Percentiles rank a stretch among this genome's conserved stretches.
Evolutionary conservation across 805 yeast genomes (phyloP).

Genomic region (Yarrowia sp.): DNA sequence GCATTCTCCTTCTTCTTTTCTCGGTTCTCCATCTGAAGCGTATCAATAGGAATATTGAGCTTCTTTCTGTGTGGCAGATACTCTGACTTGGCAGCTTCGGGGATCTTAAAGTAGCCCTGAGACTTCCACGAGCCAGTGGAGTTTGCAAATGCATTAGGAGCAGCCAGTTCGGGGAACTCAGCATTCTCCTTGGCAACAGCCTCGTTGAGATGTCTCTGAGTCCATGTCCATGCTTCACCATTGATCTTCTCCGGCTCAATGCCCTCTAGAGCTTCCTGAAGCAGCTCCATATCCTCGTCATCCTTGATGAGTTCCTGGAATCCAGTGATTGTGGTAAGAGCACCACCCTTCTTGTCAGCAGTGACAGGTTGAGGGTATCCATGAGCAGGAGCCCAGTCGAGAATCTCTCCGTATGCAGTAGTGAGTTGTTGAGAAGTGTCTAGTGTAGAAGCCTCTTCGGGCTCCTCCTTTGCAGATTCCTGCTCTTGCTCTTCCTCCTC

Average conservation of each 20-base stretch:
- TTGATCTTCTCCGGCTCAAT: slow-evolving; percentile 49
- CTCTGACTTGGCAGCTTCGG: slow-evolving; percentile 73
- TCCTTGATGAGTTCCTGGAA: slow-evolving; percentile 68
- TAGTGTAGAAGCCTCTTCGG: slow-evolving; percentile 43
- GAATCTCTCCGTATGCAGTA: slow-evolving; percentile 44
- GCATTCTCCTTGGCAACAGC: slow-evolving; percentile 40
- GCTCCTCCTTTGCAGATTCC: slow-evolving; percentile 34
- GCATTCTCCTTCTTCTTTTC: slow-evolving; percentile 42
- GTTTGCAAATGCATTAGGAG: slow-evolving; percentile 50
- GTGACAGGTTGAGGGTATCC: slow-evolving; percentile 64
- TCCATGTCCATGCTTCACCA: slow-evolving; percentile 73
- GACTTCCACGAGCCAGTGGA: slow-evolving; percentile 69
- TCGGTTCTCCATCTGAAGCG: slow-evolving; percentile 42
- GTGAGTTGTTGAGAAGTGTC: slow-evolving; percentile 42
- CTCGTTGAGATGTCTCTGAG: slow-evolving; percentile 51
- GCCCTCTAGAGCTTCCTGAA: slow-evolving; percentile 56
- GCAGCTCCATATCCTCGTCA: slow-evolving; percentile 70
- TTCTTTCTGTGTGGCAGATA: slow-evolving; percentile 84
- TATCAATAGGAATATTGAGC: slow-evolving; percentile 51
- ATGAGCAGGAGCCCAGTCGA: slow-evolving; percentile 54
- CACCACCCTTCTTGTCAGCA: slow-evolving; percentile 50
- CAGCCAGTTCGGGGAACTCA: slow-evolving; percentile 47
- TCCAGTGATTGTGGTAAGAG: slow-evolving; percentile 55
- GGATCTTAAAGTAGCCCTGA: slow-evolving; percentile 74
- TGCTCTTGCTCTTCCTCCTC: slow-evolving; percentile 48